Conservation (phyloP, 768 basidiomycete species). For the Boletellus ananiceps region DNA sequence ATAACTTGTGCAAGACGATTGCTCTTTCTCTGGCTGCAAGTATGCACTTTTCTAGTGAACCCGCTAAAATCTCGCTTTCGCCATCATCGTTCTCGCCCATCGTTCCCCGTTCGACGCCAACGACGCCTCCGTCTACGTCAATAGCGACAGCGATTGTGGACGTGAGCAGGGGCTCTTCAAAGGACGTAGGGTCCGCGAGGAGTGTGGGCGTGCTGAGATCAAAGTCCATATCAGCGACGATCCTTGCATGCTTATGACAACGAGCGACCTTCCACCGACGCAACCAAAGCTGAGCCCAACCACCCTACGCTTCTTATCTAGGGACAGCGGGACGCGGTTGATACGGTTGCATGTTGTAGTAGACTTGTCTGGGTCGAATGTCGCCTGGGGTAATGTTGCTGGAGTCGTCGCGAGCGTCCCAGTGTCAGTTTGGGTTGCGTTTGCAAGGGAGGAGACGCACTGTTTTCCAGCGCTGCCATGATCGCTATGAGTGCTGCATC, state of each 20-base stretch:
- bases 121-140: conserved; percentile 33
- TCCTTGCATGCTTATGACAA: background rate
- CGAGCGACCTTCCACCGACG: conserved; percentile 19
- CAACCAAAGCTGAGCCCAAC: conserved; percentile 25
- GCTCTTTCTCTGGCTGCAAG: conserved; percentile 20
- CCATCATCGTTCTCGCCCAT: conserved; percentile 19
- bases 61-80: conserved; percentile 5
- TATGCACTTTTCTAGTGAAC: conserved; percentile 18
- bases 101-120: conserved; percentile 22
- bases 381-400: conserved; percentile 72
- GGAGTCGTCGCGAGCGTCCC: background rate
- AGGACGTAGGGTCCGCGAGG: conserved; percentile 81
- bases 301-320: conserved; percentile 26
- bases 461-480: conserved; percentile 79
- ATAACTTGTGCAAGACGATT: conserved; percentile 17
- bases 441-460: conserved; percentile 52
- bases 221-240: background rate
- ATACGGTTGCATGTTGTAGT: conserved; percentile 60
- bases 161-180: conserved; percentile 84
- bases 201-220: conserved; percentile 40
- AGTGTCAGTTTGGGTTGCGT: conserved; percentile 22
- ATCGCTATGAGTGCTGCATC: conserved; percentile 88
- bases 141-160: conserved; percentile 63
- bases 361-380: conserved; percentile 61
- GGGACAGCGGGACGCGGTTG: conserved; percentile 40